Conservation (phyloP, 169 alveolate genomes). For the Theileria orientalis region DNA sequence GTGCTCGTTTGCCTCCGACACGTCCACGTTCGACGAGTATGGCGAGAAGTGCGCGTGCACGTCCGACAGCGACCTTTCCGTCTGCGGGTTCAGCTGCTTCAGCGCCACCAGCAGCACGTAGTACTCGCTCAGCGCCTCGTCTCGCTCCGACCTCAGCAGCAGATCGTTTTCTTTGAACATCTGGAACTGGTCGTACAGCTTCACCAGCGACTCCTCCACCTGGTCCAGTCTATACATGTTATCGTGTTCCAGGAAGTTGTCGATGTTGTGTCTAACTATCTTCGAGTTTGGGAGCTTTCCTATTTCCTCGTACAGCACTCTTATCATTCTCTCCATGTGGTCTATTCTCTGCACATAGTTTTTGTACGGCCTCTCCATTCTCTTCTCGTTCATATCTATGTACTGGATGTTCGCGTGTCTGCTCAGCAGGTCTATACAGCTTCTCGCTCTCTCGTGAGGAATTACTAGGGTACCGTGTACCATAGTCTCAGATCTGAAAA, state of each 20-base stretch:
- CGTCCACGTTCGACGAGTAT: slow-evolving; percentile 29
- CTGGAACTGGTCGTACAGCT: slow-evolving; percentile 85
- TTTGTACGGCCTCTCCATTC: slow-evolving; percentile 87
- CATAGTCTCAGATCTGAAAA: slow-evolving; percentile 83
- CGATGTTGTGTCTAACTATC: slow-evolving; percentile 76
- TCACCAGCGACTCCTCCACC: slow-evolving; percentile 83
- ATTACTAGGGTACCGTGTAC: slow-evolving; percentile 89
- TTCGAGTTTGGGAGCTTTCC: slow-evolving; percentile 76
- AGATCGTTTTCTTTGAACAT: slow-evolving; percentile 82
- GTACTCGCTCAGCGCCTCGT: slow-evolving; percentile 82
- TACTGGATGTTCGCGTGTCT: slow-evolving; percentile 82
- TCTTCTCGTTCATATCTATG: slow-evolving; percentile 82
- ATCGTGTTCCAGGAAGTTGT: slow-evolving; percentile 79
- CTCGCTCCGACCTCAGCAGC: slow-evolving; percentile 76
- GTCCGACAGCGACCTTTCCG: slow-evolving; percentile 22
- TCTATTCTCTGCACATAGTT: slow-evolving; percentile 88
- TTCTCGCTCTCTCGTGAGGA: slow-evolving; percentile 89
- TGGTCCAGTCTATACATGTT: slow-evolving; percentile 80
- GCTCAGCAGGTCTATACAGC: slow-evolving; percentile 84
- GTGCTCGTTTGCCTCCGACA: slow-evolving; percentile 63
- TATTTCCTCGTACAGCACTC: slow-evolving; percentile 79
- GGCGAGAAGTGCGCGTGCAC: slow-evolving; percentile 11
- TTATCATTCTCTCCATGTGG: slow-evolving; percentile 88
- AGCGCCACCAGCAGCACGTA: slow-evolving; percentile 77
- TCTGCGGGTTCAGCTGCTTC: slow-evolving; percentile 65